Evolutionary conservation across 352 stramenopile genomes (phyloP), one percentile per base, ranked within the genome.

Genomic region (Phytopythium montanum): DNA sequence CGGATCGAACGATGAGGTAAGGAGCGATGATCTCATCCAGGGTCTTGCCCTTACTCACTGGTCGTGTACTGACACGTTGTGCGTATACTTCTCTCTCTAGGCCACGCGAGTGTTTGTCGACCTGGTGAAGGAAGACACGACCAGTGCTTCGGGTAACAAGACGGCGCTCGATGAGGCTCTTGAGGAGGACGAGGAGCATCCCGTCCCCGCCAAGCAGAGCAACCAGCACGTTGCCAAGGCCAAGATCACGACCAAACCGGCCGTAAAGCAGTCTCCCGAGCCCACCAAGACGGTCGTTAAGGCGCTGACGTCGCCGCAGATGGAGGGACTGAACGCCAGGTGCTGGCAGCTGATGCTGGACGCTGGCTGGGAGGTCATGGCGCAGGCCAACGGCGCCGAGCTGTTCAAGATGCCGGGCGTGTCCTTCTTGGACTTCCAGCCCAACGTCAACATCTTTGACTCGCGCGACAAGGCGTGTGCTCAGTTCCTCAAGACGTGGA

Each of bases 381-480:
- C 55, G 19, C 79, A 87, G 51, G 65, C 58, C 8, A 58, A 87
- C 51, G 79, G 82, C 13, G 48, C 72, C 23, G 60, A 81, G 46
- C 55, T 88, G n/a, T 92, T 87, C 70, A 85, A 76, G 33, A 88
- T 87, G 70, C 84, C 86, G 1, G 78, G 69, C 39, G 73, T 77
- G 2, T 73, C 64, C 53, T 95, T 93, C 60, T 81, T 86, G 28
- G 72, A 88, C 33, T 81, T 92, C 36, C 60, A 71, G 3, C 84
- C 85, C 8, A 88, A 90, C 50, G 72, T 86, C 49, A 93, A 81
- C 29, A 72, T 95, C n/a, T 92, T 94, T 25, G 78, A 92, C 53
- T 74, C 73, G n/a, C 65, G 90, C 13, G 72, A 75, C 41, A 80
- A 78, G 39, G 84, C 86, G 6, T 89, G 74, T 33, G 58, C 59